Evolutionary conservation across 2,329 filamentous ascomycete species (phyloP), one percentile per base, ranked within the genome.

Genomic region (Thielaviopsis punctulata): DNA sequence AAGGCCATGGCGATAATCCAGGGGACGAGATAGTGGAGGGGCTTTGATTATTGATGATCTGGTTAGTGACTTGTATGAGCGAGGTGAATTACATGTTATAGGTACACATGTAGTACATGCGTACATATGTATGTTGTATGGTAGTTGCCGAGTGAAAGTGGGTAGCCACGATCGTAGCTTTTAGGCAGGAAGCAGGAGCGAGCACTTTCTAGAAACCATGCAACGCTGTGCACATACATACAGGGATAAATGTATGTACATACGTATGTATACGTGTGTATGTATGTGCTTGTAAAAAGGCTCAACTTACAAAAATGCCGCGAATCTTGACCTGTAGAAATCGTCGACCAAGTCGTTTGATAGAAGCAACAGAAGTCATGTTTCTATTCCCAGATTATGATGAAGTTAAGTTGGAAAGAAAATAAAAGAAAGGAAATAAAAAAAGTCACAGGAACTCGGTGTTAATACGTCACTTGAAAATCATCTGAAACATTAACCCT

Each of bases 1-100:
- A 49, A 49, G 19, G 39, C 41, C 53, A 55, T 55, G 39, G 48
- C 36, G 39, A 52, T 22, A 18, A 52, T 25, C 49, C 49, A 52
- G 39, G 50, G 47, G 19, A 52, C 21, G 18, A 52, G 22, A 12
- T 49, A 55, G 30, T 55, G 49, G 19, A 52, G 15, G n/a, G 53
- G 53, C 53, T 55, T n/a, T 43, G 10, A 8, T n/a, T n/a, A n/a
- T n/a, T n/a, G n/a, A n/a, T n/a, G n/a, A n/a, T n/a, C n/a, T n/a
- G n/a, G 23, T 22, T 12, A 9, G 44, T 6, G 13, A 5, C 21
- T 39, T 49, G 36, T 24, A 48, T 30, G 23, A 47, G 7, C n/a
- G n/a, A n/a, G n/a, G n/a, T n/a, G n/a, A n/a, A n/a, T n/a, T n/a
- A n/a, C n/a, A n/a, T n/a, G n/a, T n/a, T n/a, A n/a, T n/a, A n/a